phyloP scores from a whole-genome alignment of 345 rosid genomes.

The Citrus unshiu region DNA sequence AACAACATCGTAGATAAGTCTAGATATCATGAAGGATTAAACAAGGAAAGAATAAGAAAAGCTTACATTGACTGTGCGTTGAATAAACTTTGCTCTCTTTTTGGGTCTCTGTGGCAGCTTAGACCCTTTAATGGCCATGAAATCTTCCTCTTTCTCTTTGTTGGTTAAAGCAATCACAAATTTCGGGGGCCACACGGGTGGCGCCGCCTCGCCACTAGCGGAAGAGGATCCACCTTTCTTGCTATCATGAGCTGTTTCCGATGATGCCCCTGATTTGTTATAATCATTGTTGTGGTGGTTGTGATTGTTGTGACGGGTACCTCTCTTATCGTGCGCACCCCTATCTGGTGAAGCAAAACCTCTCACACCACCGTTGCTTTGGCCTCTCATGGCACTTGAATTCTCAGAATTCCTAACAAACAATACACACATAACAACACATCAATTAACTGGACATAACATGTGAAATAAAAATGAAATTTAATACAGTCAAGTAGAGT shows the following conservation, averaged over 20 bases:
- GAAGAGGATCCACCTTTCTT: constrained; percentile 68
- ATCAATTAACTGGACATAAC: background rate
- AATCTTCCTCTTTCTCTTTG: constrained; percentile 84
- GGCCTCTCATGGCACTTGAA: constrained; percentile 62
- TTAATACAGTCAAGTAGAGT: constrained; percentile 9
- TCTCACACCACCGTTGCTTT: constrained; percentile 48
- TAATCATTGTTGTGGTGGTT: constrained; percentile 21
- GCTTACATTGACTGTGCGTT: constrained; percentile 74
- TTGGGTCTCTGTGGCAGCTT: constrained; percentile 77
- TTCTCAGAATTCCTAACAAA: constrained; percentile 54
- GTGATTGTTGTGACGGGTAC: constrained; percentile 10
- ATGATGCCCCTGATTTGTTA: constrained; percentile 44
- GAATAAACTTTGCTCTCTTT: constrained; percentile 67
- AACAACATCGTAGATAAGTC: background rate
- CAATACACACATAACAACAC: background rate
- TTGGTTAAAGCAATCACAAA: constrained; percentile 69
- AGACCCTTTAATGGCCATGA: constrained; percentile 66
- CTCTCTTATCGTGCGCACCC: constrained; percentile 50
- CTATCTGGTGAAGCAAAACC: constrained; percentile 48
- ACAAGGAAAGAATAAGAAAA: background rate
- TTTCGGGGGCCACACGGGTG: constrained; percentile 65
- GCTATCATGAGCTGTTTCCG: constrained; percentile 62
- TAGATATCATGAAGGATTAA: background rate
- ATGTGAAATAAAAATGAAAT: constrained; percentile 3
- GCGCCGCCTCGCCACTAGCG: constrained; percentile 55